Percentiles rank a stretch among this genome's conserved stretches.
These are phyloP conservation scores for Neurospora cerealis DNA, from an alignment of 495 filamentous ascomycete genomes.

Conservation along the genomic window DNA sequence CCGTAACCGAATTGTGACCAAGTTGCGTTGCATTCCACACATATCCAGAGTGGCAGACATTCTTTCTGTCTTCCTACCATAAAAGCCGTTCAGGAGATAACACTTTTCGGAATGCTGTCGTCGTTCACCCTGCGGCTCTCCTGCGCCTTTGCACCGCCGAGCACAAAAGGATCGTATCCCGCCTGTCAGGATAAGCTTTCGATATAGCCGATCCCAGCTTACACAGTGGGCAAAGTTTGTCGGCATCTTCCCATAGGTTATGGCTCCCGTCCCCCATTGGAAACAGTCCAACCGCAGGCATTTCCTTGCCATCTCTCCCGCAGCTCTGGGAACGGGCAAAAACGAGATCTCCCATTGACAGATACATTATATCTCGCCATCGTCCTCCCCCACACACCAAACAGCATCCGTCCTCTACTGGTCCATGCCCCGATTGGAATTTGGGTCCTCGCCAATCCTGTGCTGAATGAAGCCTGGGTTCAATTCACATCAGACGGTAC, in stretches of 20 bases:
- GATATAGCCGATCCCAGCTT: neutral
- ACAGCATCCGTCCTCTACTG: neutral
- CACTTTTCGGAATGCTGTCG: neutral
- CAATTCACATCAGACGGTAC: slow-evolving; percentile 16
- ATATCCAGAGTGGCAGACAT: neutral
- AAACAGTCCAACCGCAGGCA: neutral
- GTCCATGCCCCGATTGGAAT: neutral
- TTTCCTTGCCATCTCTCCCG: neutral
- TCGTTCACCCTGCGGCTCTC: neutral
- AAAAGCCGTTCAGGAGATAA: neutral
- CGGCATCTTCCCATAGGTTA: neutral
- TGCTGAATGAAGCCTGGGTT: neutral
- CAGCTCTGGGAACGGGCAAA: neutral
- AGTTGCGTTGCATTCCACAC: neutral
- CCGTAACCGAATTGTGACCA: neutral
- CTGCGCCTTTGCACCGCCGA: neutral
- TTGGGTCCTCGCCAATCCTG: neutral
- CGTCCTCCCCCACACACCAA: neutral
- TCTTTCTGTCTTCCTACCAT: neutral
- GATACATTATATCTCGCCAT: neutral
- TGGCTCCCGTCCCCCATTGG: neutral
- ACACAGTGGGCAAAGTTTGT: neutral
- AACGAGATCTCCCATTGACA: neutral
- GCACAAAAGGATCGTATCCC: neutral
- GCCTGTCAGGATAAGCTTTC: neutral